These are phyloP conservation scores for Arabis hirsuta DNA, from an alignment of 345 rosid species.

Conservation along the genomic window DNA sequence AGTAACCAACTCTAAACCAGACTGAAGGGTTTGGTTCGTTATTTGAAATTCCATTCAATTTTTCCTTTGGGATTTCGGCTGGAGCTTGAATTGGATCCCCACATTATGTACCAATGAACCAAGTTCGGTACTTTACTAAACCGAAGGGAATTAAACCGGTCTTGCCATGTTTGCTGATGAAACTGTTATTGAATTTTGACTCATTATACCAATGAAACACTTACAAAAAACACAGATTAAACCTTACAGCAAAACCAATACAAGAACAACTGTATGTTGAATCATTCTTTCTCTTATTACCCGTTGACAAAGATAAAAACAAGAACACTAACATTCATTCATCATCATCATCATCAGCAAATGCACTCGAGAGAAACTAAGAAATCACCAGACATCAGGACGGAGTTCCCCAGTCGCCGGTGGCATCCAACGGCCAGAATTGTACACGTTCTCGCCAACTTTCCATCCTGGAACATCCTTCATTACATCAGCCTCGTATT, in stretches of 20 bases:
- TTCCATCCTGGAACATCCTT: constrained; percentile 99
- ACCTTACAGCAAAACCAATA: constrained; percentile 26
- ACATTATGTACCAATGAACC: not conserved
- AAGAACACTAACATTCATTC: constrained; percentile 36
- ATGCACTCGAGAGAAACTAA: constrained; percentile 15
- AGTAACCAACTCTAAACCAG: constrained; percentile 6
- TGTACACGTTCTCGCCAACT: constrained; percentile 92
- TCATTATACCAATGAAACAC: constrained; percentile 15
- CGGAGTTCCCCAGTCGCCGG: constrained; percentile 99
- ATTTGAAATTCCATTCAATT: too few species aligned
- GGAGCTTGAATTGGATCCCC: not conserved
- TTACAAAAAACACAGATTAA: constrained; percentile 17
- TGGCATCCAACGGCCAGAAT: constrained; percentile 98
- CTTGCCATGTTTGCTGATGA: constrained; percentile 20
- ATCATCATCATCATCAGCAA: constrained; percentile 36
- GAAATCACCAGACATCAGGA: constrained; percentile 92
- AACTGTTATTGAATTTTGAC: not conserved
- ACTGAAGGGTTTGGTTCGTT: not conserved
- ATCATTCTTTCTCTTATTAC: constrained; percentile 36
- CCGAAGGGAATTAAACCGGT: constrained; percentile 2
- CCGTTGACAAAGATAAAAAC: constrained; percentile 1
- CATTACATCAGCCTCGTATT: constrained; percentile 98
- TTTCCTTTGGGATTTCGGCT: not conserved
- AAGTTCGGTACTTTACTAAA: constrained; percentile 2
- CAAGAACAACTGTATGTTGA: constrained; percentile 29